phyloP scores from a whole-genome alignment of 1,139 yeast species.

The Sugiyamaella xylanicola region DNA sequence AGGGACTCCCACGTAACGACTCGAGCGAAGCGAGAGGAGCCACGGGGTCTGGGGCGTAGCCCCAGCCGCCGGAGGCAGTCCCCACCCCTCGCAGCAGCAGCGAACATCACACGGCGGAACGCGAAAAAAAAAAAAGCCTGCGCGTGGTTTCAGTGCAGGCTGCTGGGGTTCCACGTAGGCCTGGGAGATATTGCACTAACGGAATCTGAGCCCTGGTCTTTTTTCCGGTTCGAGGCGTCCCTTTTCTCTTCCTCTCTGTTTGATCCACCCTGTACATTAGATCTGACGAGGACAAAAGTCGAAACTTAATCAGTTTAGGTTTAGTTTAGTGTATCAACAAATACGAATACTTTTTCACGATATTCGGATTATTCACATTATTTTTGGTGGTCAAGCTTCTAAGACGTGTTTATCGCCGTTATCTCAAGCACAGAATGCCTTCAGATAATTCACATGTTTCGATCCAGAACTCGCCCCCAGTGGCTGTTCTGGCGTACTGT shows the following conservation, averaged over 20 bases:
- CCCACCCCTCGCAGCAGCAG: not conserved
- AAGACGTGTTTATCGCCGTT: not conserved
- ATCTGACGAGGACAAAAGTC: not conserved
- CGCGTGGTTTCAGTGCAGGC: conserved; percentile 3
- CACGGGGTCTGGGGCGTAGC: not conserved
- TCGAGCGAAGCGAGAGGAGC: not conserved
- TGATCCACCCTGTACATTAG: not conserved
- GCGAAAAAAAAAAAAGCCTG: not conserved
- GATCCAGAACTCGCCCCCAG: conserved; percentile 68
- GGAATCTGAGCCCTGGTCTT: not conserved
- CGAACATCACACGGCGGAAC: not conserved
- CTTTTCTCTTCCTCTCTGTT: not conserved
- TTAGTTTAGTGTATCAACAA: too few species aligned
- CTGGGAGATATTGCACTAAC: not conserved
- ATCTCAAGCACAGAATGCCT: not conserved
- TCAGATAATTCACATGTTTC: conserved; percentile 6
- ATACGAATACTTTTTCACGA: not conserved
- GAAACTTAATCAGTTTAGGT: not conserved
- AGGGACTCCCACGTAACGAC: too few species aligned
- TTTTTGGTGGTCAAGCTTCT: not conserved
- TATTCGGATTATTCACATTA: conserved; percentile 7
- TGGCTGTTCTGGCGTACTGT: conserved; percentile 87
- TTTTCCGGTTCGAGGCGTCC: conserved; percentile 3
- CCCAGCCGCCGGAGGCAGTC: not conserved
- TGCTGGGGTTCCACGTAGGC: too few species aligned